These are phyloP conservation scores for Volvox carteri DNA, from an alignment of 163 green algal species.

Conservation along the genomic window DNA sequence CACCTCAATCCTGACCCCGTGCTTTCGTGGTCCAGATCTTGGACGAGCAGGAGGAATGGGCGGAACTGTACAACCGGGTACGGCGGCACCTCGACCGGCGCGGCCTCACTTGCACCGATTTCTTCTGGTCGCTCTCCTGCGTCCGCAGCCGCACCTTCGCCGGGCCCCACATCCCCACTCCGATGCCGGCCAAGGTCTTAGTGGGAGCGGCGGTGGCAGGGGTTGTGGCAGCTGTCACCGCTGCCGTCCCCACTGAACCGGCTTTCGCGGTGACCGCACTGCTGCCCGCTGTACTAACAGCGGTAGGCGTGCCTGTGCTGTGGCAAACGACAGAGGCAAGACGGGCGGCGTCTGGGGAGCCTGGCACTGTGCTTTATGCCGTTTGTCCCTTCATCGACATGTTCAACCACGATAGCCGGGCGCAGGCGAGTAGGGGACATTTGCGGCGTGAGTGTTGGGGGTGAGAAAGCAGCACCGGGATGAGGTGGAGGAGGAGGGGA, in stretches of 20 bases:
- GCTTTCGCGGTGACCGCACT: background rate
- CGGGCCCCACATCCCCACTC: slow-evolving; percentile 71
- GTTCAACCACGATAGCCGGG: slow-evolving; percentile 74
- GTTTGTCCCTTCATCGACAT: slow-evolving; percentile 77
- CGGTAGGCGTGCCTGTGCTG: background rate
- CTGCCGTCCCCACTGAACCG: background rate
- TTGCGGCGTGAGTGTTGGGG: too few species aligned
- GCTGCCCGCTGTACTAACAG: background rate
- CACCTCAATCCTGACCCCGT: too few species aligned
- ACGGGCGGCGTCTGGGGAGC: background rate
- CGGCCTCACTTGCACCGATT: slow-evolving; percentile 54
- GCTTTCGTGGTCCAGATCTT: slow-evolving; percentile 13
- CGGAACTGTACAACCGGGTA: background rate
- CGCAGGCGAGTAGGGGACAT: slow-evolving; percentile 62
- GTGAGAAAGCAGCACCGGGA: too few species aligned
- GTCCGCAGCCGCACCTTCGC: slow-evolving; percentile 81
- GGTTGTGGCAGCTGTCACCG: slow-evolving; percentile 49
- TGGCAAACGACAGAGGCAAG: slow-evolving; percentile 32
- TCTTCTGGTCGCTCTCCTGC: slow-evolving; percentile 75
- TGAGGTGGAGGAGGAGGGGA: too few species aligned
- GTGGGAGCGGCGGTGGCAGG: slow-evolving; percentile 52
- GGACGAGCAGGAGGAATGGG: slow-evolving; percentile 52
- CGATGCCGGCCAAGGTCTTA: slow-evolving; percentile 55
- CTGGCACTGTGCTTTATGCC: slow-evolving; percentile 63
- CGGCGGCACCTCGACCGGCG: background rate